Evolutionary conservation across 2,329 filamentous ascomycete species (phyloP).

Genomic region (Zymoseptoria crescenta): DNA sequence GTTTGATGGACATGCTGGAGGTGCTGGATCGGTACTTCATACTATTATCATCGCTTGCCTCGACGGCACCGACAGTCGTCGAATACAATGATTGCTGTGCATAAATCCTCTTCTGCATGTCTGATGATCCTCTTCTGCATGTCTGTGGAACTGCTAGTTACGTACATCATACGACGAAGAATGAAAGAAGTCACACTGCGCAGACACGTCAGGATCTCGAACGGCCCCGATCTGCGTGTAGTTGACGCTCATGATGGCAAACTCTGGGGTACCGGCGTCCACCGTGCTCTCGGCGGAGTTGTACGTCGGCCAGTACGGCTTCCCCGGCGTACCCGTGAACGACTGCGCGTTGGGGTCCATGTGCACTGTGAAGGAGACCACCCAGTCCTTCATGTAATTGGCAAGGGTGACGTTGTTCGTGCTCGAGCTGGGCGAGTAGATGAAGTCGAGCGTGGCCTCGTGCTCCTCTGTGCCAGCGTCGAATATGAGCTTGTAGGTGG

Average conservation of each 20-base stretch:
- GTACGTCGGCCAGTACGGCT: conserved; percentile 14
- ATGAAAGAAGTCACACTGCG: conserved; percentile 17
- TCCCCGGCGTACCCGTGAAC: conserved; percentile 5
- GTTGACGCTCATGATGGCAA: conserved; percentile 4
- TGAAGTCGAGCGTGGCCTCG: conserved; percentile 9
- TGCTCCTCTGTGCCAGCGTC: conserved; percentile 14
- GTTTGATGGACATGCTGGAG: neutral
- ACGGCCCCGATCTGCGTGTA: neutral
- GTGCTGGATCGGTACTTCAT: neutral
- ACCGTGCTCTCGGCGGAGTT: neutral
- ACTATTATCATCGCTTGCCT: neutral
- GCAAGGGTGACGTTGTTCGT: conserved; percentile 13
- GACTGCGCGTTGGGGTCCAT: conserved; percentile 10
- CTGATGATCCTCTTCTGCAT: no score
- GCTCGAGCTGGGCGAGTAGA: neutral
- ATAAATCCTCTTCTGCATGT: no score
- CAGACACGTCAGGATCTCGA: conserved; percentile 12
- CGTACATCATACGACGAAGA: neutral
- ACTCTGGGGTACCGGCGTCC: conserved; percentile 9
- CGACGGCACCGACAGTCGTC: no score
- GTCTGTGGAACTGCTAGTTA: neutral
- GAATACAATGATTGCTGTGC: no score
- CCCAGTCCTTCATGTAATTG: conserved; percentile 13
- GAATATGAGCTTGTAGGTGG: conserved; percentile 20
- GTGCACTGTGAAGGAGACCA: conserved; percentile 12